Evolutionary conservation across 495 filamentous ascomycete species (phyloP), one percentile per base, ranked within the genome.

Genomic region (Terfezia boudieri): DNA sequence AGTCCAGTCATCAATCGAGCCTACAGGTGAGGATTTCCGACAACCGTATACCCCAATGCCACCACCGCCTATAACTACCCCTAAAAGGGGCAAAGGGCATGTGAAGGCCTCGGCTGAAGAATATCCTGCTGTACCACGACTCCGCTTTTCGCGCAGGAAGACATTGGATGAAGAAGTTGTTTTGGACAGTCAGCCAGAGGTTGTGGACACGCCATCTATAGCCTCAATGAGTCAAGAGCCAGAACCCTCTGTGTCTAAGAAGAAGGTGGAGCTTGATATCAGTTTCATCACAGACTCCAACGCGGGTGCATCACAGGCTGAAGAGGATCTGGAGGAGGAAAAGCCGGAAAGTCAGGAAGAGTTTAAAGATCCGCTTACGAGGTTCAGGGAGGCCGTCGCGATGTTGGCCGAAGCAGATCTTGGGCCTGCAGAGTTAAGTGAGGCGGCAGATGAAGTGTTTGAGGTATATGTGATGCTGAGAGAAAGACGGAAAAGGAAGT

Each of bases 401-500:
- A 8, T 53, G 9, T 22, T 61, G 22, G 59, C 53, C 41, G 22
- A 5, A 12, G 20, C 50, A 1, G 11, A 12, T 14, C 51, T 61
- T 36, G 48, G 55, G 11, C 35, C 48, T 32, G 26, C n/a, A 14
- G 59, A 61, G 37, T 56, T 41, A 8, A 54, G 56, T 3, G 56
- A 58, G 46, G 50, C 59, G 9, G 60, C 61, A 36, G 43, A 61
- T 46, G 12, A 58, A 5, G 26, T 61, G 8, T 62, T 61, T 52
- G 46, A 55, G 10, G 53, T 59, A 48, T 61, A 61, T 55, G 50
- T 32, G 46, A 55, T 53, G 14, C 49, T 61, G 11, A 55, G 60
- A 16, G 20, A 50, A 9, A 57, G 53, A 35, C 53, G 53, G 52
- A 54, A 10, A 43, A 54, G 49, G 52, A 46, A 20, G 41, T 14